Evolutionary conservation across 768 basidiomycete genomes (phyloP).

Genomic region (Mycena olivaceomarginata): DNA sequence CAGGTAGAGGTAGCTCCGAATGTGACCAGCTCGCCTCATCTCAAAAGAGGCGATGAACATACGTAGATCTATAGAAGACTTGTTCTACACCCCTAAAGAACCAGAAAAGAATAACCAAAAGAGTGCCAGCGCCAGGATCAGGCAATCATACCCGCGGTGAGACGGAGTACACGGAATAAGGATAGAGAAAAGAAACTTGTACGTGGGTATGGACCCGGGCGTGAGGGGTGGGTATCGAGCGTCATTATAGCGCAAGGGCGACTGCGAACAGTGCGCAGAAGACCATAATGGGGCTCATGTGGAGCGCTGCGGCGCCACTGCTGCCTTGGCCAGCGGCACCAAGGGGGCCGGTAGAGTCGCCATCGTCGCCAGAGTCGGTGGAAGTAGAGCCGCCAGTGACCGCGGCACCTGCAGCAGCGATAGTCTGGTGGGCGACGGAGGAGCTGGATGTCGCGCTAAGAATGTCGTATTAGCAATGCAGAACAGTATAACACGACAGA

Average conservation of each 20-base stretch:
- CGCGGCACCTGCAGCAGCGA: conserved; percentile 37
- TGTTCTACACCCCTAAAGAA: conserved; percentile 43
- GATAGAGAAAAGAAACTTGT: conserved; percentile 26
- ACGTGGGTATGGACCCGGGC: conserved; percentile 39
- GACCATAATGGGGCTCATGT: conserved; percentile 63
- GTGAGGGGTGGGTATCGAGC: conserved; percentile 44
- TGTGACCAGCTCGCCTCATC: conserved; percentile 45
- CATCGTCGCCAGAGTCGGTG: conserved; percentile 13
- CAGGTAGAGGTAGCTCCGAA: conserved; percentile 41
- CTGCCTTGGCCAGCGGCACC: conserved; percentile 70
- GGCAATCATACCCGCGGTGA: conserved; percentile 38
- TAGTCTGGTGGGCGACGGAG: conserved; percentile 30
- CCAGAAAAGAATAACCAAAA: conserved; percentile 33
- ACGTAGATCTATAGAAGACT: conserved; percentile 32
- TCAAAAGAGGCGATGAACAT: conserved; percentile 43
- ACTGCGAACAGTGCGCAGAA: conserved; percentile 63
- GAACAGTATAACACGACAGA: background rate
- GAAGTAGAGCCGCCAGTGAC: conserved; percentile 33
- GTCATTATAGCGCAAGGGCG: conserved; percentile 46
- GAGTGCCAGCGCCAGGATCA: conserved; percentile 42
- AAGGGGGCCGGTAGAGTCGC: conserved; percentile 52
- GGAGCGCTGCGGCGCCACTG: conserved; percentile 62
- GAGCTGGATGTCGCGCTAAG: background rate
- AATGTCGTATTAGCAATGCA: conserved; percentile 9
- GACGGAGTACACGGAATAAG: conserved; percentile 41